phyloP scores from a whole-genome alignment of 176 grass and related monocot genomes.

The Miscanthus lutarioriparius region DNA sequence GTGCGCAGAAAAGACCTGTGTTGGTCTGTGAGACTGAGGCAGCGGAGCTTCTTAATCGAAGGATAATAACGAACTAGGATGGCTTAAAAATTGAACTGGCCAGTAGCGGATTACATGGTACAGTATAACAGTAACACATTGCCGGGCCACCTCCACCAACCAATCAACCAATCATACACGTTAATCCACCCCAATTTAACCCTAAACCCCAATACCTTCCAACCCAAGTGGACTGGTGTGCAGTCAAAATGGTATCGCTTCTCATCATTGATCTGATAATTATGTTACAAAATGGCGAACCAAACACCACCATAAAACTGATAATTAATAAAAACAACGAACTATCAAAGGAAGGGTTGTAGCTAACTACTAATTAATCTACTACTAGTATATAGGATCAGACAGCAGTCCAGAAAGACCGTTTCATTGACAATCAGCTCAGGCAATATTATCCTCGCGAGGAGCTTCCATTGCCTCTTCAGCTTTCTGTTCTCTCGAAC shows the following conservation, averaged over 20 bases:
- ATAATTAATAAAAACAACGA: not conserved
- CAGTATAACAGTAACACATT: not conserved
- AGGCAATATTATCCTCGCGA: not conserved
- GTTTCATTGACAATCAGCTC: not conserved
- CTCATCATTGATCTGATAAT: not conserved
- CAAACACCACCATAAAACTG: not conserved
- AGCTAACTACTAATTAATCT: not conserved
- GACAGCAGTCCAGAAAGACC: not conserved
- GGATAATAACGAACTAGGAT: too few relatives aligned
- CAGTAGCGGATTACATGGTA: too few relatives aligned
- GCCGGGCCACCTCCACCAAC: not conserved
- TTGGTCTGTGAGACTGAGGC: too few relatives aligned
- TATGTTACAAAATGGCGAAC: not conserved
- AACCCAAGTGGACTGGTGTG: not conserved
- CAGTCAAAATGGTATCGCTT: not conserved
- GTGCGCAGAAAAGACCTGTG: too few relatives aligned
- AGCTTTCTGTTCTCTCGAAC: slow-evolving; percentile 46
- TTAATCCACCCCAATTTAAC: not conserved
- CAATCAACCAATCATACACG: not conserved
- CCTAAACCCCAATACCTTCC: not conserved
- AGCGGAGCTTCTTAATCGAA: too few relatives aligned
- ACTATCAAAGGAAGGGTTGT: not conserved
- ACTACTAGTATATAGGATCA: not conserved
- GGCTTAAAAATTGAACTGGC: not conserved
- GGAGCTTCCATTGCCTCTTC: slow-evolving; percentile 31